These are phyloP conservation scores for Lasiosphaeria miniovina DNA, from an alignment of 495 filamentous ascomycete genomes.

Conservation along the genomic window DNA sequence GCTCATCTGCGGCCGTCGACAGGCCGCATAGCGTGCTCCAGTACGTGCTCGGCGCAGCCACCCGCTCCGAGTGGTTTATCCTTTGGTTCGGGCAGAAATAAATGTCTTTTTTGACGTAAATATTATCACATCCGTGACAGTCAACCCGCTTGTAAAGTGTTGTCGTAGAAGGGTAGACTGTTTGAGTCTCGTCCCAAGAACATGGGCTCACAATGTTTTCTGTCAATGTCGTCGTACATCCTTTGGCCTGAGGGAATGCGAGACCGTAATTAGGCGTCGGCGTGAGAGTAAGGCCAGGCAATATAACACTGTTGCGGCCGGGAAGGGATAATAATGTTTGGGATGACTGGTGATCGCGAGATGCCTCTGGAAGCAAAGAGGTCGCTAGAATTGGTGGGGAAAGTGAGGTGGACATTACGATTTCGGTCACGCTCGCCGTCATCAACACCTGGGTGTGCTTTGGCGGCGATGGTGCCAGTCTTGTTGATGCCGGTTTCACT, in stretches of 20 bases:
- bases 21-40: constrained; percentile 29
- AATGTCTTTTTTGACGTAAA: constrained; percentile 15
- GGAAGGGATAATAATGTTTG: neutral
- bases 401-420: neutral
- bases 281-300: neutral
- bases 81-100: constrained; percentile 29
- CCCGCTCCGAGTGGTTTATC: constrained; percentile 17
- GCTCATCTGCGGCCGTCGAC: constrained; percentile 1
- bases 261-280: neutral
- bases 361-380: too few species aligned
- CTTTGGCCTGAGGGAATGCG: neutral
- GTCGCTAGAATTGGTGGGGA: too few species aligned
- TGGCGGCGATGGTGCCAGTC: neutral
- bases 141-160: constrained; percentile 21
- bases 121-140: constrained; percentile 31
- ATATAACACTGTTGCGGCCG: neutral
- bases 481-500: too few species aligned
- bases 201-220: constrained; percentile 16
- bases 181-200: constrained; percentile 29
- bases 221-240: constrained; percentile 30
- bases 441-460: neutral
- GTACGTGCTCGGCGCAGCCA: constrained; percentile 20
- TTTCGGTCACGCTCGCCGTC: neutral
- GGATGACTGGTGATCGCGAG: too few species aligned
- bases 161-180: constrained; percentile 29